Conservation (phyloP, 129 eudicot genomes). For the Flaveria linearis region DNA sequence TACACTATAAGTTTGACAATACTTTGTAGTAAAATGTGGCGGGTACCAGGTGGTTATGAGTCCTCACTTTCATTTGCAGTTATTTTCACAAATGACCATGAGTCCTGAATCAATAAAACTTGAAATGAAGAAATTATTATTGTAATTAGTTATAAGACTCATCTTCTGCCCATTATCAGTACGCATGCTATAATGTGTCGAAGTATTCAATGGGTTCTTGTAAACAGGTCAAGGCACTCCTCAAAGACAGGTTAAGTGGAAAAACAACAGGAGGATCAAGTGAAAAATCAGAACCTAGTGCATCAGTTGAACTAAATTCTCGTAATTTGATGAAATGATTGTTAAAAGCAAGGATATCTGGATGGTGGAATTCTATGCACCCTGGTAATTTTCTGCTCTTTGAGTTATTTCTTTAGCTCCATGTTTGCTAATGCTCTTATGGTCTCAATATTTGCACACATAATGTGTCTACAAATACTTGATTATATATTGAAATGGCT, state of each 20-base stretch:
- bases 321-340: constrained; percentile 74
- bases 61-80: background rate
- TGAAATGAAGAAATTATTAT: background rate
- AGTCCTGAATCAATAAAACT: background rate
- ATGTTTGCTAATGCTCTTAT: background rate
- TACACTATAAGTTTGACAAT: background rate
- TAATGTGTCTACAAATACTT: background rate
- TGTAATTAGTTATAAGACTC: background rate
- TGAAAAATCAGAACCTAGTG: constrained; percentile 74
- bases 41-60: background rate
- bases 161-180: constrained; percentile 5
- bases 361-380: constrained; percentile 95
- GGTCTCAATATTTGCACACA: constrained; percentile 1
- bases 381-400: constrained; percentile 58
- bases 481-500: background rate
- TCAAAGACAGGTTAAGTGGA: constrained; percentile 81
- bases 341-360: constrained; percentile 84
- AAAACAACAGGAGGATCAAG: constrained; percentile 69
- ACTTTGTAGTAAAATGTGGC: background rate
- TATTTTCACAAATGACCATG: background rate
- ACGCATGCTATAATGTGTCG: background rate
- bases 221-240: constrained; percentile 71
- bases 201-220: constrained; percentile 8
- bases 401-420: constrained; percentile 9
- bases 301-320: constrained; percentile 75